Percentiles rank a stretch among this genome's conserved stretches.
Evolutionary conservation across 176 grass and related monocot species (phyloP).

Genomic region (Echinochloa phyllopogon): DNA sequence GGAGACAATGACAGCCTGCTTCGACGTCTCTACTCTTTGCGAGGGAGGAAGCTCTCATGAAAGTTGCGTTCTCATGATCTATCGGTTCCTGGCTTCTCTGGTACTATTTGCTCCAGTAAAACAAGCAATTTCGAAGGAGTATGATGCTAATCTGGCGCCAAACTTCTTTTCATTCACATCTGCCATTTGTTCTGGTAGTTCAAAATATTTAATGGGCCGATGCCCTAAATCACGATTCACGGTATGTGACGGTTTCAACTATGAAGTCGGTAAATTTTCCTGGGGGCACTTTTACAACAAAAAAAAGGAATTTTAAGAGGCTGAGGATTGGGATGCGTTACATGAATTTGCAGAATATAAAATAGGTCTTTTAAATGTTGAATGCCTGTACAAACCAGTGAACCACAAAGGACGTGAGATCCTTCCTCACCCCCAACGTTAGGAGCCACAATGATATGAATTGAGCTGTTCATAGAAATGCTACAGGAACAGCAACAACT

Average conservation of each 20-base stretch:
- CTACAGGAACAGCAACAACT: no score
- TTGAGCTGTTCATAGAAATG: no score
- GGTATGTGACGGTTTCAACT: background rate
- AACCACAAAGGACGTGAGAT: background rate
- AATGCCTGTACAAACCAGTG: no score
- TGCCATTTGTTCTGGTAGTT: background rate
- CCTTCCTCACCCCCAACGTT: background rate
- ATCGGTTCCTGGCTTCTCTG: background rate
- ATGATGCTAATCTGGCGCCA: background rate
- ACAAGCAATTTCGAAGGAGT: background rate
- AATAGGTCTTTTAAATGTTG: no score
- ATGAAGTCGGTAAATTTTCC: background rate
- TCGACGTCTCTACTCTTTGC: background rate
- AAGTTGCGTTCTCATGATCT: background rate
- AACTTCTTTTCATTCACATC: background rate
- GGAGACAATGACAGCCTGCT: background rate
- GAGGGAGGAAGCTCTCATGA: background rate
- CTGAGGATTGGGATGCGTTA: background rate
- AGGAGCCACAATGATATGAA: background rate
- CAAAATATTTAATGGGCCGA: background rate
- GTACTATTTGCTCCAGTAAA: background rate
- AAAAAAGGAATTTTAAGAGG: no score
- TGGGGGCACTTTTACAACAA: no score
- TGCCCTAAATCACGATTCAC: background rate
- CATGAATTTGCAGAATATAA: background rate